Evolutionary conservation across 2,329 filamentous ascomycete genomes (phyloP).

Genomic region (Cladosporium oxysporum): DNA sequence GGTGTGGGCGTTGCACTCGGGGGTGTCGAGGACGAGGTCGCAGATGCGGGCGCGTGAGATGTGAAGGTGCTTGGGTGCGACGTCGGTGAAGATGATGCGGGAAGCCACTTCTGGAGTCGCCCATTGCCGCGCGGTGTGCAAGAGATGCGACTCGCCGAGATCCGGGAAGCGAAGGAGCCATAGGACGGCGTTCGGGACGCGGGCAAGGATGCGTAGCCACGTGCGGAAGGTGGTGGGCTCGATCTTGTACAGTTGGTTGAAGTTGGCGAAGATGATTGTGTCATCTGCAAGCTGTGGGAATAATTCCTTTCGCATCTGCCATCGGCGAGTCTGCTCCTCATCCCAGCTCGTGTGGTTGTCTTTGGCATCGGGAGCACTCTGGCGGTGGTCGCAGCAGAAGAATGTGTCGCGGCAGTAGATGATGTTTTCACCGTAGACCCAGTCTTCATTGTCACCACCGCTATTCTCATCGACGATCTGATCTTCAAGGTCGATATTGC

Average conservation of each 20-base stretch:
- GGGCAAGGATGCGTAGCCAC: conserved; percentile 87
- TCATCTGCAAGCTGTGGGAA: conserved; percentile 83
- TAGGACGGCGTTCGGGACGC: conserved; percentile 81
- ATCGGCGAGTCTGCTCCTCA: conserved; percentile 77
- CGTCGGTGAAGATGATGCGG: conserved; percentile 92
- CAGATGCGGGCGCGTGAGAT: conserved; percentile 89
- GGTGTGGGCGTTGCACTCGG: conserved; percentile 97
- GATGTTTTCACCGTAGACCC: conserved; percentile 97
- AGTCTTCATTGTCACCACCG: conserved; percentile 65
- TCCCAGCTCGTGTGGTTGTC: conserved; percentile 75
- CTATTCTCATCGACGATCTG: conserved; percentile 63
- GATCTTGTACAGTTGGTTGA: conserved; percentile 99
- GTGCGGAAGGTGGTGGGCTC: conserved; percentile 94
- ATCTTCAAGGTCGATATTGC: conserved; percentile 74
- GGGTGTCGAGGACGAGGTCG: conserved; percentile 94
- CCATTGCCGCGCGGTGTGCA: conserved; percentile 78
- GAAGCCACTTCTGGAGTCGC: conserved; percentile 80
- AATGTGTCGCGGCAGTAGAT: conserved; percentile 94
- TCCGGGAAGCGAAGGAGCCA: conserved; percentile 98
- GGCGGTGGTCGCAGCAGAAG: conserved; percentile 96
- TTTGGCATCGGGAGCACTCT: conserved; percentile 75
- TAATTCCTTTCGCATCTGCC: conserved; percentile 89
- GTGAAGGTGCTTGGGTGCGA: conserved; percentile 91
- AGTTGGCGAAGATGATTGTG: conserved; percentile 90
- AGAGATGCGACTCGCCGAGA: conserved; percentile 81